Base-by-base conservation (phyloP, 2,329 filamentous ascomycete species). In the Nemania sp. region DNA sequence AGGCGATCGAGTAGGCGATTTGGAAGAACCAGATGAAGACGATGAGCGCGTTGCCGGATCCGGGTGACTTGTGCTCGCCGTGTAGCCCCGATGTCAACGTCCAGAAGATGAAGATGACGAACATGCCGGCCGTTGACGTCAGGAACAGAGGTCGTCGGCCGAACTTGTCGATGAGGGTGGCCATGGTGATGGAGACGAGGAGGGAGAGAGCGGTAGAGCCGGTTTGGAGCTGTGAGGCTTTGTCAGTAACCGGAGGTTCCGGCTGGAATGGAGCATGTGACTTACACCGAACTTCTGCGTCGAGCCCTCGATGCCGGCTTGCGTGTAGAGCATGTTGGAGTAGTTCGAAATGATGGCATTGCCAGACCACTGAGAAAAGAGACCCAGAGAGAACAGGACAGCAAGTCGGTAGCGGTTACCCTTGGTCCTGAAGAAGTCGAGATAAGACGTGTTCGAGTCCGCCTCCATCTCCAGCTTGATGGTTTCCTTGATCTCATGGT, bases 311-410 rank as follows among this genome's bases (percentile, higher is more conserved):
- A 87, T 79, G 57, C 83, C 83, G 62, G 83, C 83, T 37, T 77
- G 78, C 42, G 78, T 72, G 73, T 85, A 85, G 49, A 87, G 80
- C 59, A 78, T 75, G 59, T 77, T 81, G 42, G 82, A 78, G 66
- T 86, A 87, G 75, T 86, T 86, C 60, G 79, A 83, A 66, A 87
- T 82, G 50, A 87, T 79, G 60, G 80, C 83, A 70, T 87, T 87
- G 55, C 85, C 84, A 37, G 79, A 83, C 78, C 82, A 86, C 72
- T 87, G 83, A 0, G 82, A 85, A 74, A 86, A 85, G 61, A 87
- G 72, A 68, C 83, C 84, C 25, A 87, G 77, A 1, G 82, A 83
- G 48, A 83, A 71, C 54, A 85, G 74, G 32, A 87, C 74, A 21
- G 76, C 67, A 43, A 87, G 71, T 45, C 84, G 78, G 70, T 84